phyloP scores from a whole-genome alignment of 2,329 filamentous ascomycete genomes.

The Passalora sequoiae region DNA sequence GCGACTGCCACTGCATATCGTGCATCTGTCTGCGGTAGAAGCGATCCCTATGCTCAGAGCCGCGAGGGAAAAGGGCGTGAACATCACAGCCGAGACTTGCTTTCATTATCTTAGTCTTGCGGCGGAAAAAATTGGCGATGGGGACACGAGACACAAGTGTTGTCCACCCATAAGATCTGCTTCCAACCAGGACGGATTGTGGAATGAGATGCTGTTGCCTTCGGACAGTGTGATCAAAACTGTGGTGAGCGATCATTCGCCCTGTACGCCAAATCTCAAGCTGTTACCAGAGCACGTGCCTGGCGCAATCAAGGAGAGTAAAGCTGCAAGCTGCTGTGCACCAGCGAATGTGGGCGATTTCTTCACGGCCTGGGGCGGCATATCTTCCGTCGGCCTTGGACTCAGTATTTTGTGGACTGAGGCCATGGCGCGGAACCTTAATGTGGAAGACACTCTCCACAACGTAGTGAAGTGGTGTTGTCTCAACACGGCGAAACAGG shows the following conservation, averaged over 20 bases:
- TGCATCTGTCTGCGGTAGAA: conserved; percentile 84
- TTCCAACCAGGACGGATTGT: conserved; percentile 77
- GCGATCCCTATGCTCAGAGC: conserved; percentile 74
- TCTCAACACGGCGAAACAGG: conserved; percentile 78
- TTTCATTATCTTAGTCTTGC: conserved; percentile 89
- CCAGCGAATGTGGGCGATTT: conserved; percentile 66
- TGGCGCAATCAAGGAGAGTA: conserved; percentile 32
- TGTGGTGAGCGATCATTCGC: conserved; percentile 91
- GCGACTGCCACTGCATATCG: conserved; percentile 81
- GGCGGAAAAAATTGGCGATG: conserved; percentile 73
- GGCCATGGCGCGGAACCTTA: conserved; percentile 55
- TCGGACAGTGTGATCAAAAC: conserved; percentile 80
- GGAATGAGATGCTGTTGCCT: conserved; percentile 65
- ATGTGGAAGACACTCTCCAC: conserved; percentile 53
- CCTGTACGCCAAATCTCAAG: conserved; percentile 92
- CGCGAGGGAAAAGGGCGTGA: conserved; percentile 67
- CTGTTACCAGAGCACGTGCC: conserved; percentile 70
- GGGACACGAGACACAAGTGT: conserved; percentile 91
- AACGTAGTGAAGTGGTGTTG: conserved; percentile 84
- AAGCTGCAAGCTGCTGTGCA: conserved; percentile 33
- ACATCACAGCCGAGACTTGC: conserved; percentile 90
- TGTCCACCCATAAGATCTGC: conserved; percentile 83
- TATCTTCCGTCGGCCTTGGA: conserved; percentile 87
- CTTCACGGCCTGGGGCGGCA: conserved; percentile 93
- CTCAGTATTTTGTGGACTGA: conserved; percentile 86